These are phyloP conservation scores for Pyricularia sp. DNA, from an alignment of 2,329 filamentous ascomycete species.

Conservation along the genomic window DNA sequence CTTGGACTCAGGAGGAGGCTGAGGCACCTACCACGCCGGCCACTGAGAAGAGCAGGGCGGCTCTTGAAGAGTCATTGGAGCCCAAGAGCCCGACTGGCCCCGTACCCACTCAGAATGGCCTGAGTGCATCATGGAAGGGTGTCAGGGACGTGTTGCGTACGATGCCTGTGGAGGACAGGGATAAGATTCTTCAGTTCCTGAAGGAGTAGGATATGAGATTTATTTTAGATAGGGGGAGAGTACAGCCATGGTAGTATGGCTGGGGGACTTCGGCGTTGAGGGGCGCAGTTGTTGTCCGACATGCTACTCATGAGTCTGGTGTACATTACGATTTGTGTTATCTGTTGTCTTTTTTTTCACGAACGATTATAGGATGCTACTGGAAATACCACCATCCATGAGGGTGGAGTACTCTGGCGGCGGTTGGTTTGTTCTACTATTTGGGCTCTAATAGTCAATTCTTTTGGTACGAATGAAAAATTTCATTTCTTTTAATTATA, in stretches of 20 bases:
- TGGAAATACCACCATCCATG: background rate
- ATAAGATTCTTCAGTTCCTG: slow-evolving; percentile 58
- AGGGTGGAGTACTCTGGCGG: background rate
- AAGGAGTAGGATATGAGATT: slow-evolving; percentile 17
- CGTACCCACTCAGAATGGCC: slow-evolving; percentile 31
- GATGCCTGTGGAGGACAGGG: slow-evolving; percentile 78
- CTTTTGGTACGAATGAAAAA: background rate
- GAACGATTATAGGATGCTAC: background rate
- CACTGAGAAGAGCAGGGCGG: background rate
- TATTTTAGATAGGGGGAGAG: background rate
- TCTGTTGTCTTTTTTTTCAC: background rate
- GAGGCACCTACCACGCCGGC: background rate
- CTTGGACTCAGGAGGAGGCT: background rate
- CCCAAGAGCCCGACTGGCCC: background rate
- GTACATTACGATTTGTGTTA: background rate
- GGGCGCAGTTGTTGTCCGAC: background rate
- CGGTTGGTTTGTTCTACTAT: background rate
- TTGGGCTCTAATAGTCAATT: background rate
- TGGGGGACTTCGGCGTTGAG: background rate
- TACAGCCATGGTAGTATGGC: background rate
- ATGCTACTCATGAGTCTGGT: background rate
- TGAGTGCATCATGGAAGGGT: slow-evolving; percentile 69
- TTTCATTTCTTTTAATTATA: background rate
- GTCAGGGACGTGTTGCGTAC: slow-evolving; percentile 75
- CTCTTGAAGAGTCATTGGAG: background rate